phyloP scores from a whole-genome alignment of 2,329 filamentous ascomycete genomes.

The Arthrobotrys entomopaga region DNA sequence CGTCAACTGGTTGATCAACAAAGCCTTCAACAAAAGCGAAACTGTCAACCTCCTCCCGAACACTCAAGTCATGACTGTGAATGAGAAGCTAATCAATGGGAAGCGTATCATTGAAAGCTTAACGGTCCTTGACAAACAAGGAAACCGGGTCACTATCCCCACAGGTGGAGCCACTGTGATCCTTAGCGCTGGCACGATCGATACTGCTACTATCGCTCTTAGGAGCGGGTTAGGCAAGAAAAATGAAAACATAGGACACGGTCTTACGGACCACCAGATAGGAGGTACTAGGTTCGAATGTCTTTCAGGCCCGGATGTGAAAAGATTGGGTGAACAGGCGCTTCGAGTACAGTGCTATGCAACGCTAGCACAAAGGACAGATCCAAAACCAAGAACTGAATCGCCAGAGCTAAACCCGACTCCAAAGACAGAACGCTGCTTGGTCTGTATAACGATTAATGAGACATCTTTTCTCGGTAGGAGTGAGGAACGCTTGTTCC shows the following conservation, averaged over 20 bases:
- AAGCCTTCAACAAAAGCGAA: slow-evolving; percentile 12
- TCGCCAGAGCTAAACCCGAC: no score
- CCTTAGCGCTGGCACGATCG: slow-evolving; percentile 17
- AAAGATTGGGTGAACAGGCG: background rate
- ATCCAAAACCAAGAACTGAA: background rate
- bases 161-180: slow-evolving; percentile 9
- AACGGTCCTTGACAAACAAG: background rate
- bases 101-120: background rate
- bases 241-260: background rate
- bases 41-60: slow-evolving; percentile 1
- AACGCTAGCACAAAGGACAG: background rate
- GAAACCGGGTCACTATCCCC: background rate
- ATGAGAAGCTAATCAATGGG: background rate
- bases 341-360: slow-evolving; percentile 15
- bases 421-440: background rate
- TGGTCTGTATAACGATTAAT: slow-evolving; percentile 17
- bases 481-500: background rate
- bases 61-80: slow-evolving; percentile 12
- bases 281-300: slow-evolving; percentile 17
- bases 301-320: background rate
- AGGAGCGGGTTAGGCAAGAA: background rate
- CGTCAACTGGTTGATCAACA: slow-evolving; percentile 10
- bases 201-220: slow-evolving; percentile 15
- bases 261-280: slow-evolving; percentile 25
- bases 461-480: slow-evolving; percentile 11